Evolutionary conservation across 2,329 filamentous ascomycete species (phyloP).

Genomic region (Talaromyces islandicus): DNA sequence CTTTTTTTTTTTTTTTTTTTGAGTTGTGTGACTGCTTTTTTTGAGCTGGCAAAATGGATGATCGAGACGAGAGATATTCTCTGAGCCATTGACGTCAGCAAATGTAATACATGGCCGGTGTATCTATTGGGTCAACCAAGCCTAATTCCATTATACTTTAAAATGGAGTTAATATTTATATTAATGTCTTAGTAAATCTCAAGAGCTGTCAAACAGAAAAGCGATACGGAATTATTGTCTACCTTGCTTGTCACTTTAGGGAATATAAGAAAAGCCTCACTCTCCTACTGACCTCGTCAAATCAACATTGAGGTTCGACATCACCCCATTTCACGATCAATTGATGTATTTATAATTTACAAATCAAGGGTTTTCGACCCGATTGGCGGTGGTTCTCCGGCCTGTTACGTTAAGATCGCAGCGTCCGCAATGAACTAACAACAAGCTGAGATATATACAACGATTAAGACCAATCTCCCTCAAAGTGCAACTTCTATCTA

Average conservation of each 20-base stretch:
- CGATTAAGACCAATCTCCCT: no score
- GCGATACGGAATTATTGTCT: neutral
- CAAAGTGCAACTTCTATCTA: no score
- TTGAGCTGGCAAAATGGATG: neutral
- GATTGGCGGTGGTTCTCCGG: no score
- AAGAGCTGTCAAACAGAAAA: neutral
- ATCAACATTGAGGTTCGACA: no score
- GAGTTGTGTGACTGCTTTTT: neutral
- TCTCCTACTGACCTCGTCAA: neutral
- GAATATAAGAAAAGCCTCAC: neutral
- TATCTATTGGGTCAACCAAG: neutral
- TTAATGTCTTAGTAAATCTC: neutral
- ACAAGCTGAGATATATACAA: no score
- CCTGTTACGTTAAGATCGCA: no score
- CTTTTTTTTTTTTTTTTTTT: neutral
- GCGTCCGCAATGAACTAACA: no score
- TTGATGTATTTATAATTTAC: no score
- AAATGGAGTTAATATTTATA: neutral
- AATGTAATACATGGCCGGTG: neutral
- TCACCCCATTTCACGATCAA: no score
- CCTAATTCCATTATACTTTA: neutral
- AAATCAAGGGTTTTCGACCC: no score
- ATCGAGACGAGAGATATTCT: neutral
- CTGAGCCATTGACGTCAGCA: neutral
- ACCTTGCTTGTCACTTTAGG: neutral